A percentile compares a stretch with the other conserved stretches of the same genome.
phyloP scores from a whole-genome alignment of 805 yeast genomes.

The Metschnikowia bowlesiae region DNA sequence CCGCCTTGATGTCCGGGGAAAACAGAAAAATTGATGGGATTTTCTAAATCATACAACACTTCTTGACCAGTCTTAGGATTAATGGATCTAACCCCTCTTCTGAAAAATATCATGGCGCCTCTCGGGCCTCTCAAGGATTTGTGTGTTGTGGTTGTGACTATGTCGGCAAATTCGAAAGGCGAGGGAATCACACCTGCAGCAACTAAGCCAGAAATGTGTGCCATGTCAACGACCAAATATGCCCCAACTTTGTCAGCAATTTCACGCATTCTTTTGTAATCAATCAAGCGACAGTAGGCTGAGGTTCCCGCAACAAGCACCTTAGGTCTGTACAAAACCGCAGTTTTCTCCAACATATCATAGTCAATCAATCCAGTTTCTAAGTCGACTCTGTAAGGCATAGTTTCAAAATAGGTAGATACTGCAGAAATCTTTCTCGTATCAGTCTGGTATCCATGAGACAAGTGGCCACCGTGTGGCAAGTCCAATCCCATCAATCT shows the following conservation, averaged over 20 bases:
- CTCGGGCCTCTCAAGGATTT: conserved; percentile 99
- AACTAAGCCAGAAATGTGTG: conserved; percentile 93
- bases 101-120: conserved; percentile 99
- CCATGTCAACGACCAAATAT: conserved; percentile 95
- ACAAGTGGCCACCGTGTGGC: conserved; percentile 98
- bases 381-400: conserved; percentile 95
- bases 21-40: conserved; percentile 93
- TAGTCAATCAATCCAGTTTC: conserved; percentile 94
- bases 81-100: conserved; percentile 87
- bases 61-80: conserved; percentile 87
- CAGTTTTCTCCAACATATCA: conserved; percentile 89
- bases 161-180: conserved; percentile 95
- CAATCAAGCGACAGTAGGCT: conserved; percentile 95
- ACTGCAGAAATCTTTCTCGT: conserved; percentile 91
- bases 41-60: conserved; percentile 84
- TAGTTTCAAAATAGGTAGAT: conserved; percentile 94
- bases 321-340: conserved; percentile 91
- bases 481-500: conserved; percentile 97
- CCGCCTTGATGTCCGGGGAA: conserved; percentile 99
- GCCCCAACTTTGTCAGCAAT: conserved; percentile 98
- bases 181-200: conserved; percentile 95
- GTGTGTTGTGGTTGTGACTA: conserved; percentile 98
- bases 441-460: conserved; percentile 97
- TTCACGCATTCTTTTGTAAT: conserved; percentile 92
- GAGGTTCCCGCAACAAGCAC: conserved; percentile 96